Conservation (phyloP, 331 rosid species). For the Erythrophleum ivorense region DNA sequence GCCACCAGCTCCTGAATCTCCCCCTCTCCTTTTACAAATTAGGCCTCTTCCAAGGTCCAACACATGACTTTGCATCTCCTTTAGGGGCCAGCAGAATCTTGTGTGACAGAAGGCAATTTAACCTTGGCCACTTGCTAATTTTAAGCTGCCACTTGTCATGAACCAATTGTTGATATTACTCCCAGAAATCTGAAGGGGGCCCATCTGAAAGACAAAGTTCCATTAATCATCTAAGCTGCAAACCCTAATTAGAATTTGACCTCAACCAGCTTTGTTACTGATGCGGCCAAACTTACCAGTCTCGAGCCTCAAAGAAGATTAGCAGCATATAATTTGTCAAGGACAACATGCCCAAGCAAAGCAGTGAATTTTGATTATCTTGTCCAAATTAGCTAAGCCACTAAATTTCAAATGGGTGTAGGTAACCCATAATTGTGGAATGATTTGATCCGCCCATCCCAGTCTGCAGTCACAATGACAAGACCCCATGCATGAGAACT, state of each 20-base stretch:
- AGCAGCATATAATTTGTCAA: constrained; percentile 39
- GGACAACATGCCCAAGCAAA: constrained; percentile 28
- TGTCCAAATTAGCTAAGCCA: constrained; percentile 27
- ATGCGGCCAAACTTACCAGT: constrained; percentile 38
- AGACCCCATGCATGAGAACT: constrained; percentile 76
- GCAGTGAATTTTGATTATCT: constrained; percentile 34
- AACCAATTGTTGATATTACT: constrained; percentile 5
- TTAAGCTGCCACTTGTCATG: constrained; percentile 39
- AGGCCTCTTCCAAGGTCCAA: constrained; percentile 34
- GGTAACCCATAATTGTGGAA: constrained; percentile 78
- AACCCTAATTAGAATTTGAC: constrained; percentile 30
- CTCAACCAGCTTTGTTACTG: constrained; percentile 29
- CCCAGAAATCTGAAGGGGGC: constrained; percentile 37
- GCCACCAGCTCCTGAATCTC: too few species aligned
- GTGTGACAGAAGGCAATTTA: constrained; percentile 17
- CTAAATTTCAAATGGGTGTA: constrained; percentile 44
- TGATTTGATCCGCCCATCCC: constrained; percentile 76
- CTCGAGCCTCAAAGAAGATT: constrained; percentile 24
- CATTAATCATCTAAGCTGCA: constrained; percentile 33
- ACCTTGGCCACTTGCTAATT: constrained; percentile 46
- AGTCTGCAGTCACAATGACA: constrained; percentile 75
- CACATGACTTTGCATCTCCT: constrained; percentile 43
- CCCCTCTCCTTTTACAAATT: constrained; percentile 40
- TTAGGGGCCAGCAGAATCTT: constrained; percentile 37
- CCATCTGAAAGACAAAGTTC: constrained; percentile 29